A percentile compares a stretch with the other conserved stretches of the same genome.
phyloP scores from a whole-genome alignment of 257 asterid species.

The Cinchona pubescens region DNA sequence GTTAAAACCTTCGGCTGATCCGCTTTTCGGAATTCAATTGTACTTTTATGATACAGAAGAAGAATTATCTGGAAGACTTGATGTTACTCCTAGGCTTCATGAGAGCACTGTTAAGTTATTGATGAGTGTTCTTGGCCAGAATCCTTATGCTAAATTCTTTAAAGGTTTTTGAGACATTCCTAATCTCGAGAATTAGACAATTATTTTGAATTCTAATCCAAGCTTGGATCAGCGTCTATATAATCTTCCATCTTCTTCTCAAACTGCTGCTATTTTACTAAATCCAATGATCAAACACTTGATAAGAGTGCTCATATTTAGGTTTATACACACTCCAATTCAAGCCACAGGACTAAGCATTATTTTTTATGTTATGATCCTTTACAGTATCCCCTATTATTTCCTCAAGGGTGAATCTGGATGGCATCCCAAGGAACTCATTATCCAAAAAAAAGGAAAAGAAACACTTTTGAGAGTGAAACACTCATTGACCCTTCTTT shows the following conservation, averaged over 20 bases:
- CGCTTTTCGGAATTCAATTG: neutral
- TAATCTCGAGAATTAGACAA: neutral
- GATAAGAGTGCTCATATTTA: neutral
- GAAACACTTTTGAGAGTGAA: too few species aligned
- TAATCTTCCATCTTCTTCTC: neutral
- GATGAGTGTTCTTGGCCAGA: neutral
- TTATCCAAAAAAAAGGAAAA: neutral
- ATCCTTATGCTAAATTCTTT: neutral
- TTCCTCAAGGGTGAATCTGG: neutral
- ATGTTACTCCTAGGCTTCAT: neutral
- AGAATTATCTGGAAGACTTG: neutral
- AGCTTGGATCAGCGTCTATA: too few species aligned
- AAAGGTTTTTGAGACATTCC: neutral
- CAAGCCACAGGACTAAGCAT: neutral
- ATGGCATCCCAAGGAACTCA: neutral
- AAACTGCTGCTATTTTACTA: neutral
- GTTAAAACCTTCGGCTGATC: fast-evolving
- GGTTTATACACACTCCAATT: neutral
- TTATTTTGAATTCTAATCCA: neutral
- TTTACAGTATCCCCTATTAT: neutral
- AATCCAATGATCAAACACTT: neutral
- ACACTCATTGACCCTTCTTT: too few species aligned
- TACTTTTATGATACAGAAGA: neutral
- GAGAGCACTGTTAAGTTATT: neutral
- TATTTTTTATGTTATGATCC: neutral